Percentiles rank a stretch among this genome's conserved stretches.
Conservation (phyloP, 306 rosid genomes). For the Cicer arietinum region DNA sequence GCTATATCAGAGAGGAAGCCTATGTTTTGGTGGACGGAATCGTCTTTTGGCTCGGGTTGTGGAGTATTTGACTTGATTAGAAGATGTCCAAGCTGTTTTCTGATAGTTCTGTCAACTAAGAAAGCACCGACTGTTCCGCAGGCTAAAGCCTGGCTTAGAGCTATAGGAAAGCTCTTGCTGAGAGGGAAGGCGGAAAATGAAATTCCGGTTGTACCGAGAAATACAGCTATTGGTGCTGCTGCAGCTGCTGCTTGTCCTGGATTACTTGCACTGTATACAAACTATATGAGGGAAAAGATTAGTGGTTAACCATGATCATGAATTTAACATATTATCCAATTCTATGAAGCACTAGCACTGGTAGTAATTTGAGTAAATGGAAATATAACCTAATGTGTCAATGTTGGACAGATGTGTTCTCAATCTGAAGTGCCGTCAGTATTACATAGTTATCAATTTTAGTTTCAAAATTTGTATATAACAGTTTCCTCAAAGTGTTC, state of each 20-base stretch:
- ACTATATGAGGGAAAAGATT: conserved; percentile 54
- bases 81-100: conserved; percentile 90
- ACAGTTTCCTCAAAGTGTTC: conserved; percentile 18
- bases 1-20: conserved; percentile 85
- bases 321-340: conserved; percentile 3
- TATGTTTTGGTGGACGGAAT: conserved; percentile 49
- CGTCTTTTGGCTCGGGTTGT: conserved; percentile 52
- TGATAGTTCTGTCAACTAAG: conserved; percentile 67
- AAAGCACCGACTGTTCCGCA: conserved; percentile 77
- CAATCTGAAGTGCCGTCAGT: too few species aligned
- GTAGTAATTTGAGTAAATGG: too few species aligned
- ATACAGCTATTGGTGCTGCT: conserved; percentile 90
- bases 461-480: not conserved
- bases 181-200: conserved; percentile 80
- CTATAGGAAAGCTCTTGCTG: conserved; percentile 63
- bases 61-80: conserved; percentile 58
- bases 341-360: too few species aligned
- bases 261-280: conserved; percentile 91
- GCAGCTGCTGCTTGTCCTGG: conserved; percentile 99
- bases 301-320: conserved; percentile 34
- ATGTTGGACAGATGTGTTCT: too few species aligned
- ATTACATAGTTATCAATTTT: too few species aligned
- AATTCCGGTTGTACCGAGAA: conserved; percentile 76
- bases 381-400: too few species aligned
- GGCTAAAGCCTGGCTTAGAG: conserved; percentile 71